These are phyloP conservation scores for Aspergillus chevalieri DNA, from an alignment of 2,329 filamentous ascomycete genomes.

Conservation along the genomic window DNA sequence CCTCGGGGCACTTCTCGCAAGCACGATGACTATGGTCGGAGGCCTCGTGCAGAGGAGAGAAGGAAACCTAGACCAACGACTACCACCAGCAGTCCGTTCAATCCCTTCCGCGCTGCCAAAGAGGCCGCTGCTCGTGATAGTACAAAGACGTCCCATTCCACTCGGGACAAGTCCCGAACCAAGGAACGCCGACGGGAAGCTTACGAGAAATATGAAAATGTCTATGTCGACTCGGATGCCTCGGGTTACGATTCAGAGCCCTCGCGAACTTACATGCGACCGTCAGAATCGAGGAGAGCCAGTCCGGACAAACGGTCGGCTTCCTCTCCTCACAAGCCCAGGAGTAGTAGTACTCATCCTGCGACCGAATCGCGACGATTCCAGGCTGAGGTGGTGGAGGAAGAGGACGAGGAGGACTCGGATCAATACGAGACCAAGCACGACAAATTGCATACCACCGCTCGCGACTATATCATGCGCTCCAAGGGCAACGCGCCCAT, in stretches of 20 bases:
- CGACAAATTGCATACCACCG: slow-evolving; percentile 23
- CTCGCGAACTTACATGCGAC: slow-evolving; percentile 13
- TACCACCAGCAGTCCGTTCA: slow-evolving; percentile 23
- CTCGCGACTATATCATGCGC: slow-evolving; percentile 35
- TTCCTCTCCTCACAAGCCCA: slow-evolving; percentile 13
- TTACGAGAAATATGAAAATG: slow-evolving; percentile 31
- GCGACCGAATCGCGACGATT: slow-evolving; percentile 9
- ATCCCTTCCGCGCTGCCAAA: slow-evolving; percentile 21
- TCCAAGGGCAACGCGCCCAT: slow-evolving; percentile 19
- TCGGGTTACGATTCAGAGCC: slow-evolving; percentile 28
- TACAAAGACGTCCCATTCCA: slow-evolving; percentile 25
- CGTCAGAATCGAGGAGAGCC: slow-evolving; percentile 16
- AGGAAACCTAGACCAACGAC: slow-evolving; percentile 19
- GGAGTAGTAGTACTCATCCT: slow-evolving; percentile 11
- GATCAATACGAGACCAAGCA: slow-evolving; percentile 28
- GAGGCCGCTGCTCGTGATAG: slow-evolving; percentile 26
- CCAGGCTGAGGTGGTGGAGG: not conserved
- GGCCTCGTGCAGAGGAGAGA: slow-evolving; percentile 28
- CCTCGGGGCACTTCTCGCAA: slow-evolving; percentile 33
- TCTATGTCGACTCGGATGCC: slow-evolving; percentile 28
- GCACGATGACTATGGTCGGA: slow-evolving; percentile 28
- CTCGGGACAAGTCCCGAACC: slow-evolving; percentile 35
- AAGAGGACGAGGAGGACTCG: slow-evolving; percentile 21
- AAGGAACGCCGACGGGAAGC: slow-evolving; percentile 38
- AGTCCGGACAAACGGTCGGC: too few relatives aligned